These are phyloP conservation scores for Grosmannia huntii DNA, from an alignment of 2,329 filamentous ascomycete species.

Conservation along the genomic window DNA sequence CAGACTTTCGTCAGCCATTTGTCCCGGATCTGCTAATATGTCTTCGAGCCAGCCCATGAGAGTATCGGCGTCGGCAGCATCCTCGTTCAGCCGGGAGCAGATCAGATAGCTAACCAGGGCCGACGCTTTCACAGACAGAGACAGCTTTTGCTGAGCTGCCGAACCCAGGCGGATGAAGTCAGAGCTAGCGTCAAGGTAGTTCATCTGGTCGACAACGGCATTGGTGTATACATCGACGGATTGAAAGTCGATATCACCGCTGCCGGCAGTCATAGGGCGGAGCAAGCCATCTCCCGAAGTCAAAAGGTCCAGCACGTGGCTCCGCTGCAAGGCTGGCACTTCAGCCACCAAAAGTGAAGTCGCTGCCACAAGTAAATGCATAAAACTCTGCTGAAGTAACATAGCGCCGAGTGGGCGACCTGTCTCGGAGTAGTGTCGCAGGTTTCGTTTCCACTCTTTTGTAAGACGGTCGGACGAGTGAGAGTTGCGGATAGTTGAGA, in stretches of 20 bases:
- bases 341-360: slow-evolving; percentile 62
- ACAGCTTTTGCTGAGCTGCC: slow-evolving; percentile 72
- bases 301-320: slow-evolving; percentile 61
- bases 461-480: slow-evolving; percentile 50
- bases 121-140: slow-evolving; percentile 73
- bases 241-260: slow-evolving; percentile 37
- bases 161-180: slow-evolving; percentile 85
- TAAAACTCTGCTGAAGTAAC: slow-evolving; percentile 79
- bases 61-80: slow-evolving; percentile 64
- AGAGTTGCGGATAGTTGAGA: slow-evolving; percentile 79
- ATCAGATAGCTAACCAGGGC: slow-evolving; percentile 75
- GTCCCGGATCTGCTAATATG: slow-evolving; percentile 61
- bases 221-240: slow-evolving; percentile 53
- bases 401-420: slow-evolving; percentile 81
- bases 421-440: slow-evolving; percentile 67
- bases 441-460: slow-evolving; percentile 78
- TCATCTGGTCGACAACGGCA: slow-evolving; percentile 71
- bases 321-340: slow-evolving; percentile 42
- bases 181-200: slow-evolving; percentile 72
- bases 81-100: slow-evolving; percentile 70
- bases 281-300: slow-evolving; percentile 40
- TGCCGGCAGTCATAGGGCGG: slow-evolving; percentile 26
- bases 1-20: slow-evolving; percentile 70
- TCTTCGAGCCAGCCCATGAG: slow-evolving; percentile 80
- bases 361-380: slow-evolving; percentile 67